Conservation (phyloP, 768 basidiomycete species). For the Russula foetens region DNA sequence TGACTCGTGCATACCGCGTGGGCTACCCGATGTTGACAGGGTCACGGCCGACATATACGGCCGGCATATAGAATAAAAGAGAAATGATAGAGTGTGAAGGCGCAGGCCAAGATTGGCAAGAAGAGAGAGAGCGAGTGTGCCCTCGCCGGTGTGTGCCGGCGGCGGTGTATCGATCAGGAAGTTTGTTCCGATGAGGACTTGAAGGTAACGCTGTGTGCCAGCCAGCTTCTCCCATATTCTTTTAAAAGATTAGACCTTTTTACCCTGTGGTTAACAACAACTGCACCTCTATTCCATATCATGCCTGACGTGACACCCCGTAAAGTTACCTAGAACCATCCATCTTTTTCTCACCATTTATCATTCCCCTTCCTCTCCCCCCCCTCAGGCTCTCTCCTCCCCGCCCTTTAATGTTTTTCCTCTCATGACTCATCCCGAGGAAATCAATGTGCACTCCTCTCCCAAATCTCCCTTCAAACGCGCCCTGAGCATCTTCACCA, state of each 20-base stretch:
- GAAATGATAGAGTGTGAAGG: too few species aligned
- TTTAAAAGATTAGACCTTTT: not conserved
- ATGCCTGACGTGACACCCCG: not conserved
- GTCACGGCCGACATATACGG: not conserved
- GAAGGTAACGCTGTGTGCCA: too few species aligned
- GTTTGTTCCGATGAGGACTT: not conserved
- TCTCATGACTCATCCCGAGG: not conserved
- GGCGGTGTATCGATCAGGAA: not conserved
- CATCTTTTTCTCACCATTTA: slow-evolving; percentile 2
- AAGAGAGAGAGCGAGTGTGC: not conserved
- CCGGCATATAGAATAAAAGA: too few species aligned
- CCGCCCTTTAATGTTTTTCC: not conserved
- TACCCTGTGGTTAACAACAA: not conserved
- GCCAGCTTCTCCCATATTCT: not conserved
- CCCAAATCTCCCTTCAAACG: slow-evolving; percentile 15
- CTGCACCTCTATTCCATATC: too few species aligned
- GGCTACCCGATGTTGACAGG: not conserved
- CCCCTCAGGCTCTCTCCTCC: too few species aligned
- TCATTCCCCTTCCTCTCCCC: not conserved
- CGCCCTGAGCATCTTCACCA: slow-evolving; percentile 19
- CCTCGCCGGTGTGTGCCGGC: not conserved
- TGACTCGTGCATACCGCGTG: not conserved
- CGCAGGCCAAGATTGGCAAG: not conserved
- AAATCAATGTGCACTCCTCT: not conserved
- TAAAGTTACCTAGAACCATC: not conserved